A percentile compares a stretch with the other conserved stretches of the same genome.
These are phyloP conservation scores for Chrysanthemum lavandulifolium DNA, from an alignment of 129 eudicot species.

Conservation along the genomic window DNA sequence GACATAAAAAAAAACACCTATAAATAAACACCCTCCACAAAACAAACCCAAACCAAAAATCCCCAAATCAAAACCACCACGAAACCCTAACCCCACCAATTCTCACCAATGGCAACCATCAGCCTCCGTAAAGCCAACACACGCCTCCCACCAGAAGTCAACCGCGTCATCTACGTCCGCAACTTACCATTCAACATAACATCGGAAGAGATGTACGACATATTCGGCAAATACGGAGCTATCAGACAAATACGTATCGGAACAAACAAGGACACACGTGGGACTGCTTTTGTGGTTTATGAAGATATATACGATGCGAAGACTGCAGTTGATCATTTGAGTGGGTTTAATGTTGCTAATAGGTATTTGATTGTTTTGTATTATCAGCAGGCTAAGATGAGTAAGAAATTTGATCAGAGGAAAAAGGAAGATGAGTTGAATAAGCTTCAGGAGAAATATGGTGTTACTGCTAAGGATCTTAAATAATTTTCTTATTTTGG, in stretches of 20 bases:
- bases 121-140: constrained; percentile 66
- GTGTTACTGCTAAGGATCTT: constrained; percentile 66
- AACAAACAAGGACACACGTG: constrained; percentile 71
- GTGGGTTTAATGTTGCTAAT: constrained; percentile 77
- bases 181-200: constrained; percentile 84
- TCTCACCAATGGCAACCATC: constrained; percentile 49
- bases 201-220: constrained; percentile 92
- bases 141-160: constrained; percentile 73
- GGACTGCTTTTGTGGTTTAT: constrained; percentile 76
- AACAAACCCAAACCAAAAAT: background rate
- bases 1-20: too few species aligned
- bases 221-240: constrained; percentile 83
- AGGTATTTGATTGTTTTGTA: constrained; percentile 71
- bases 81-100: constrained; percentile 23
- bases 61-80: constrained; percentile 11
- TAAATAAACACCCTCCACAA: too few species aligned
- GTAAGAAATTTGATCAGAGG: constrained; percentile 72
- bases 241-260: constrained; percentile 78
- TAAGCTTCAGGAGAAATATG: constrained; percentile 79
- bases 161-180: constrained; percentile 64
- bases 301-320: constrained; percentile 82
- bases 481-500: too few species aligned
- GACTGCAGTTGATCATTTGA: constrained; percentile 72
- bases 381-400: constrained; percentile 87
- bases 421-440: constrained; percentile 72